Conservation (phyloP, 2,329 filamentous ascomycete genomes). For the Lasiodiplodia hormozganensis region DNA sequence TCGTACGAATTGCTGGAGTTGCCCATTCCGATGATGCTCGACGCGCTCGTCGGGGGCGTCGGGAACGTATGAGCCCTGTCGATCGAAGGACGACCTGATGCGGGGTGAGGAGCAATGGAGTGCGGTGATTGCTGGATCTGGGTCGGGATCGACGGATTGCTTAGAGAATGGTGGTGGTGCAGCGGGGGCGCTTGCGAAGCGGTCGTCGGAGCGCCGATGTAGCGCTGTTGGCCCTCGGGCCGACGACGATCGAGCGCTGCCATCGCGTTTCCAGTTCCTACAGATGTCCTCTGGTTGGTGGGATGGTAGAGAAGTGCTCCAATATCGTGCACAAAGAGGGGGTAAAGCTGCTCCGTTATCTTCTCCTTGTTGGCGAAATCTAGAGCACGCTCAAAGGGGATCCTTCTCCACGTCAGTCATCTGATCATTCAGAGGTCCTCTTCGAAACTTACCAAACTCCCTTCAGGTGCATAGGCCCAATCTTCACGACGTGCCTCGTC, state of each 20-base stretch:
- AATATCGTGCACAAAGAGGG: slow-evolving; percentile 97
- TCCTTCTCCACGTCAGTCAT: slow-evolving; percentile 65
- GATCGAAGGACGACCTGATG: slow-evolving; percentile 70
- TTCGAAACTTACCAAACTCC: slow-evolving; percentile 79
- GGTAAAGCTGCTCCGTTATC: slow-evolving; percentile 94
- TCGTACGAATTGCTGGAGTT: slow-evolving; percentile 77
- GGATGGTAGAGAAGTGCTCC: slow-evolving; percentile 92
- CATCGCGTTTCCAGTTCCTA: slow-evolving; percentile 66
- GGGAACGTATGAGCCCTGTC: slow-evolving; percentile 93
- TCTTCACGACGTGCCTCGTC: slow-evolving; percentile 95
- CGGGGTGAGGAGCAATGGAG: slow-evolving; percentile 66
- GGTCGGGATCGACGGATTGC: slow-evolving; percentile 60
- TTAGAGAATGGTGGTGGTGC: slow-evolving; percentile 74
- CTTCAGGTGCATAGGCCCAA: slow-evolving; percentile 98
- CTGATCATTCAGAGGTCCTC: neutral
- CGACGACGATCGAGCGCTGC: slow-evolving; percentile 78
- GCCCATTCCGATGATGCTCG: slow-evolving; percentile 80
- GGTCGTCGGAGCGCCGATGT: slow-evolving; percentile 65
- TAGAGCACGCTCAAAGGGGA: slow-evolving; percentile 94
- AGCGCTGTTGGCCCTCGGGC: slow-evolving; percentile 55
- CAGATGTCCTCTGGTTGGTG: slow-evolving; percentile 84
- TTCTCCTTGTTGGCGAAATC: slow-evolving; percentile 99
- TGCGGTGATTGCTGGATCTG: slow-evolving; percentile 72
- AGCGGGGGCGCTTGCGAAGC: slow-evolving; percentile 70
- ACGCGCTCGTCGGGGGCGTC: slow-evolving; percentile 91